phyloP scores from a whole-genome alignment of 2,329 filamentous ascomycete species.

The Monascus ruber region DNA sequence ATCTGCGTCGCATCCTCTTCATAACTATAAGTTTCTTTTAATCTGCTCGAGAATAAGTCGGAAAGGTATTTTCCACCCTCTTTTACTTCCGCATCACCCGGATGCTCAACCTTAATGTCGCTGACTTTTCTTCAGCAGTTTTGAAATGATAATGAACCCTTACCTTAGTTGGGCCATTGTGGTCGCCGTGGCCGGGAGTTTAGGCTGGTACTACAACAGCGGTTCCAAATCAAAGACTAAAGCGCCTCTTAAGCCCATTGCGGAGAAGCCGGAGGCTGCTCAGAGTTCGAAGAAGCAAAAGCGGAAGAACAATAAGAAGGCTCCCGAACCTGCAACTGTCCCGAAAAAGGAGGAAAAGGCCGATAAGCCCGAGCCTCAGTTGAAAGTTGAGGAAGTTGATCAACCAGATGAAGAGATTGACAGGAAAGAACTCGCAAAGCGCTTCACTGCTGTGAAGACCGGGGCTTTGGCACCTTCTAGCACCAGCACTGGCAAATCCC shows the following conservation, averaged over 20 bases:
- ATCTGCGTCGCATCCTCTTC: no score
- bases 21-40: no score
- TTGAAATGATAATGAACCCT: constrained; percentile 28
- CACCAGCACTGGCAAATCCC: constrained; percentile 26
- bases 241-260: constrained; percentile 14
- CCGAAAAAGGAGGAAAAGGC: constrained; percentile 16
- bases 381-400: constrained; percentile 17
- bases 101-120: no score
- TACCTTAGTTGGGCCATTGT: constrained; percentile 35
- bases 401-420: constrained; percentile 49
- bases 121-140: not conserved
- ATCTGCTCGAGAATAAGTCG: no score
- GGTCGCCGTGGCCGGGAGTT: constrained; percentile 28
- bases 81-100: no score
- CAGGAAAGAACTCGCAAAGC: constrained; percentile 65
- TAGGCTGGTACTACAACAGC: constrained; percentile 33
- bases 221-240: constrained; percentile 21
- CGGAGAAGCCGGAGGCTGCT: constrained; percentile 24
- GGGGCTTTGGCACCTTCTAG: constrained; percentile 47
- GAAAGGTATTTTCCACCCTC: no score
- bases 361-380: constrained; percentile 18
- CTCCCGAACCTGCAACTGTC: constrained; percentile 17
- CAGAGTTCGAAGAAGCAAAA: constrained; percentile 31
- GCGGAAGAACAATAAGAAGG: constrained; percentile 26
- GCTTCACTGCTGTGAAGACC: constrained; percentile 59